Evolutionary conservation across 495 filamentous ascomycete species (phyloP).

Genomic region (Viridothelium virens): DNA sequence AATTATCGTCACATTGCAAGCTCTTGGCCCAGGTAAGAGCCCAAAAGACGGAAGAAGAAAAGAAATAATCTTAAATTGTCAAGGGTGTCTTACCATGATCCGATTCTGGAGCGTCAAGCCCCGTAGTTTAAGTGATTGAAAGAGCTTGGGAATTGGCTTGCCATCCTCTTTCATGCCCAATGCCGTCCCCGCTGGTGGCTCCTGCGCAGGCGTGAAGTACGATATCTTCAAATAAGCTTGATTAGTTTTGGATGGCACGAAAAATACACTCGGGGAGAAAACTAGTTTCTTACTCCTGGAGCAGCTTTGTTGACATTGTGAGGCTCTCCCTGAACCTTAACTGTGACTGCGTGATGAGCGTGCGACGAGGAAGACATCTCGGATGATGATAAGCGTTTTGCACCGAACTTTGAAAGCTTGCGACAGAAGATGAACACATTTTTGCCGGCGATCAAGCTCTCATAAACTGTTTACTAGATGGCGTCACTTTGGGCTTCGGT

Average conservation of each 20-base stretch:
- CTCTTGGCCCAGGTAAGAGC: no score
- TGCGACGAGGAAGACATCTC: conserved; percentile 12
- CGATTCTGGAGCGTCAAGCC: conserved; percentile 28
- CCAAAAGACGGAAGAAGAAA: no score
- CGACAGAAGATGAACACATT: neutral
- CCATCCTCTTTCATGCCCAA: conserved; percentile 50
- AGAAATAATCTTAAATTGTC: neutral
- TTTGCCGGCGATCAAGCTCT: neutral
- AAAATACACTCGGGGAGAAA: no score
- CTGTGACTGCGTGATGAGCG: conserved; percentile 11
- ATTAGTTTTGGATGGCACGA: neutral
- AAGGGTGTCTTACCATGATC: conserved; percentile 20
- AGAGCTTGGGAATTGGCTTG: conserved; percentile 57
- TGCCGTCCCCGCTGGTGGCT: conserved; percentile 57
- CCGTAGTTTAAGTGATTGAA: conserved; percentile 37
- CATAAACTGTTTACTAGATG: conserved; percentile 2
- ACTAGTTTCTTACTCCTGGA: conserved; percentile 12
- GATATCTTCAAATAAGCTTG: conserved; percentile 34
- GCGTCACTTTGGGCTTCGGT: neutral
- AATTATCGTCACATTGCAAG: neutral
- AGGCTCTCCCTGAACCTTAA: conserved; percentile 8
- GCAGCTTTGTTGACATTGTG: conserved; percentile 25
- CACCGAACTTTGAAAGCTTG: no score
- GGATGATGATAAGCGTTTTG: neutral
- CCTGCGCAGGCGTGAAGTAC: conserved; percentile 62